phyloP scores from a whole-genome alignment of 805 yeast genomes.

The Spathaspora boniae region DNA sequence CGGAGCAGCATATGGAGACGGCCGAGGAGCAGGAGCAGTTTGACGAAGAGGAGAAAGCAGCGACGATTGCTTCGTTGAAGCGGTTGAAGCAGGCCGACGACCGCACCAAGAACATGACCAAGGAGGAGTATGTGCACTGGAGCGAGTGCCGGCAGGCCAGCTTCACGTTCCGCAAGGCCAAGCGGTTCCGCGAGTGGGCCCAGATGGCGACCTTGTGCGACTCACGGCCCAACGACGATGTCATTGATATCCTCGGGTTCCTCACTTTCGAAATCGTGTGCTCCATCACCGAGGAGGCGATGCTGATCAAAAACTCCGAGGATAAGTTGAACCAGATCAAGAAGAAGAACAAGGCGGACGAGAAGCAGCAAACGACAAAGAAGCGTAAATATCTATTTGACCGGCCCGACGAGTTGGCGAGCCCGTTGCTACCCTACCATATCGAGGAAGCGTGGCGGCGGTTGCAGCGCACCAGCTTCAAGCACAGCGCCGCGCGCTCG shows the following conservation, averaged over 20 bases:
- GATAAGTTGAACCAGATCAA: slow-evolving; percentile 43
- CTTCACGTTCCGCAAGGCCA: slow-evolving; percentile 91
- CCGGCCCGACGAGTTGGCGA: slow-evolving; percentile 80
- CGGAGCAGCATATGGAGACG: slow-evolving; percentile 80
- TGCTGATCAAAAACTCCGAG: slow-evolving; percentile 70
- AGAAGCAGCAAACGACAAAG: slow-evolving; percentile 24
- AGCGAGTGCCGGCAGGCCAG: slow-evolving; percentile 97
- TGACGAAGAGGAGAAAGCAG: slow-evolving; percentile 89
- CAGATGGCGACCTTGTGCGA: slow-evolving; percentile 81
- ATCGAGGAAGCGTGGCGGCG: slow-evolving; percentile 88
- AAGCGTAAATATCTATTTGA: slow-evolving; percentile 65
- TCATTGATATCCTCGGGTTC: slow-evolving; percentile 91
- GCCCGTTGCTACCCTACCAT: slow-evolving; percentile 76
- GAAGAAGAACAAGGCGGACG: slow-evolving; percentile 23
- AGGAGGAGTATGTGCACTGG: slow-evolving; percentile 98
- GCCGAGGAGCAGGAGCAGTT: slow-evolving; percentile 55
- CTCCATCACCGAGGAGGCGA: slow-evolving; percentile 86
- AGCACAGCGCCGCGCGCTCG: slow-evolving; percentile 61
- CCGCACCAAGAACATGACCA: slow-evolving; percentile 88
- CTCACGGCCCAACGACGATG: slow-evolving; percentile 92
- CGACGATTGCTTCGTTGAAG: slow-evolving; percentile 82
- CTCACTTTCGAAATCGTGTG: slow-evolving; percentile 96
- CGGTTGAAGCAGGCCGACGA: slow-evolving; percentile 91
- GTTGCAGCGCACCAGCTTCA: slow-evolving; percentile 56
- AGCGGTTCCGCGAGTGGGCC: slow-evolving; percentile 95